Conservation (phyloP, 2,329 filamentous ascomycete genomes). For the Colletotrichum sp. region DNA sequence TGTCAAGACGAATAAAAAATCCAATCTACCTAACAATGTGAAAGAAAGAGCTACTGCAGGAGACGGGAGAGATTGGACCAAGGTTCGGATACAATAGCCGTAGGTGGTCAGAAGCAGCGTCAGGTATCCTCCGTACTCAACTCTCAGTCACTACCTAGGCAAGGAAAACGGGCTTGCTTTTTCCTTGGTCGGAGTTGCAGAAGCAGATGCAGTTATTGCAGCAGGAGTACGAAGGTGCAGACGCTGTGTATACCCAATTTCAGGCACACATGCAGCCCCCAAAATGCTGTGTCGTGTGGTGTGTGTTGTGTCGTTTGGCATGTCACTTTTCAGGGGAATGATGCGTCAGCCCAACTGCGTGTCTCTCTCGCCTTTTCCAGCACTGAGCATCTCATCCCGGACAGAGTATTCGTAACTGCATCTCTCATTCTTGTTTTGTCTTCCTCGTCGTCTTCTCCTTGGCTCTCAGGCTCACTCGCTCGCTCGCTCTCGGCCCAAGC, state of each 20-base stretch:
- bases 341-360: not conserved
- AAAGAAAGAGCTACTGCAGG: conserved; percentile 1
- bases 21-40: not conserved
- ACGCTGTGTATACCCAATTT: not conserved
- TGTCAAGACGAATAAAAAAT: not conserved
- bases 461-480: not conserved
- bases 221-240: not conserved
- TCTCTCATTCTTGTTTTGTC: not conserved
- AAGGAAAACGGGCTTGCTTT: not conserved
- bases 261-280: conserved; percentile 5
- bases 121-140: not conserved
- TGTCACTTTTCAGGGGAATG: not conserved
- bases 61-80: not conserved
- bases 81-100: not conserved
- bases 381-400: not conserved
- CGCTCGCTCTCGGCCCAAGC: not conserved
- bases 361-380: not conserved
- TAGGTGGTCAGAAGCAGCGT: not conserved
- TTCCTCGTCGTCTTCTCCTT: not conserved
- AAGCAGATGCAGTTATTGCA: not conserved
- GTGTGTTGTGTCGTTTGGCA: not conserved
- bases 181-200: not conserved
- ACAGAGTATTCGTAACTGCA: not conserved
- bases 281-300: not conserved
- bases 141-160: not conserved